Conservation (phyloP, 345 rosid species). For the Brassica incana region DNA sequence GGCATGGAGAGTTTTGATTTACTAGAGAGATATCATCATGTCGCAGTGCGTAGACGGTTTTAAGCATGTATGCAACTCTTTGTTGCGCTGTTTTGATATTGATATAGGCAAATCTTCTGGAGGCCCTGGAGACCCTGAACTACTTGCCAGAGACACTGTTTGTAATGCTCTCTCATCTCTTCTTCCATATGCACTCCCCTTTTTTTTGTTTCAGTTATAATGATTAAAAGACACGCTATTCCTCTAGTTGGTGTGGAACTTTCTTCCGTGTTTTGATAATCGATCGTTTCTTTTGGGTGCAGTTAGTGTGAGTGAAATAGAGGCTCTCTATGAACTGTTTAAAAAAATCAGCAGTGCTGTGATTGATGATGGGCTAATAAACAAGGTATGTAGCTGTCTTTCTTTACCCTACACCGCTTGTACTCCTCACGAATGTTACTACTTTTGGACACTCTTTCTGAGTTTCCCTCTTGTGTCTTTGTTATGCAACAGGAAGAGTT, state of each 20-base stretch:
- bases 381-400: constrained; percentile 56
- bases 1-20: constrained; percentile 70
- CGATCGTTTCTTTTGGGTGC: constrained; percentile 32
- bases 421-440: not conserved
- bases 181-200: not conserved
- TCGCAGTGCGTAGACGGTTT: constrained; percentile 75
- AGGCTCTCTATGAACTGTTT: constrained; percentile 87
- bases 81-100: constrained; percentile 62
- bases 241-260: constrained; percentile 16
- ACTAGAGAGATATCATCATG: constrained; percentile 54
- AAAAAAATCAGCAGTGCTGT: constrained; percentile 97
- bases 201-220: constrained; percentile 11
- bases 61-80: constrained; percentile 54
- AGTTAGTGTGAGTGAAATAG: constrained; percentile 95
- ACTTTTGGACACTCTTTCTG: constrained; percentile 9
- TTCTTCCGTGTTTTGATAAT: constrained; percentile 2
- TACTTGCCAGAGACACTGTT: constrained; percentile 80
- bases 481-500: constrained; percentile 58
- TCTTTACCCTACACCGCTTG: not conserved
- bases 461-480: not conserved
- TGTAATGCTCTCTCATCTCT: constrained; percentile 48
- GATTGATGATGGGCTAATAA: constrained; percentile 89
- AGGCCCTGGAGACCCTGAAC: constrained; percentile 76
- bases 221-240: not conserved
- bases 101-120: constrained; percentile 62